Conservation (phyloP, 2,329 filamentous ascomycete species). For the Nigrospora osmanthi region DNA sequence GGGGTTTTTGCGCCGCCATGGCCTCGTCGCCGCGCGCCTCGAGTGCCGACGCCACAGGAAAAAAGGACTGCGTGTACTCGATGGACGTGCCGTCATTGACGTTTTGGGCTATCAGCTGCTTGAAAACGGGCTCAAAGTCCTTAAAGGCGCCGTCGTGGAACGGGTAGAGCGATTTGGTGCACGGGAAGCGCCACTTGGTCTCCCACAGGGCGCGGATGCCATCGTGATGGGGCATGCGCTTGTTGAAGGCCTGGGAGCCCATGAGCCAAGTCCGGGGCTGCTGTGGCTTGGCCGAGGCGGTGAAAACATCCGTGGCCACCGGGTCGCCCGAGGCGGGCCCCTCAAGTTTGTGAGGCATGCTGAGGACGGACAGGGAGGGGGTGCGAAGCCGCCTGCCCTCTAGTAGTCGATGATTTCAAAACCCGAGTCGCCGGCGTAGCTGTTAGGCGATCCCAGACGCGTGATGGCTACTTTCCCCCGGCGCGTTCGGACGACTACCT, state of each 20-base stretch:
- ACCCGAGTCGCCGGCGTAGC: conserved; percentile 3
- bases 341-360: conserved; percentile 19
- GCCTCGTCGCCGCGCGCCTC: conserved; percentile 42
- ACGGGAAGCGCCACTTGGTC: conserved; percentile 66
- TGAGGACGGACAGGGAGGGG: neutral
- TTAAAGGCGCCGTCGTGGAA: conserved; percentile 65
- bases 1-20: conserved; percentile 35
- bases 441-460: conserved; percentile 12
- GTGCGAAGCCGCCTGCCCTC: neutral
- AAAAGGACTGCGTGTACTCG: conserved; percentile 56
- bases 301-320: neutral
- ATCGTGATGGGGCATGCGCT: conserved; percentile 46
- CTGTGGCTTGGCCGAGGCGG: neutral
- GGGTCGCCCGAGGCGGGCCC: neutral
- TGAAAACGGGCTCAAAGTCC: conserved; percentile 64
- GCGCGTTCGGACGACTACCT: conserved; percentile 17
- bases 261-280: conserved; percentile 27
- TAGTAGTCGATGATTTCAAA: neutral
- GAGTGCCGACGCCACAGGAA: conserved; percentile 53
- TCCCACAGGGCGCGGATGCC: conserved; percentile 62
- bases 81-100: conserved; percentile 59
- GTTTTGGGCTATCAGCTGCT: conserved; percentile 49
- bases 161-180: conserved; percentile 57
- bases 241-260: conserved; percentile 33
- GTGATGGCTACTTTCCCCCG: conserved; percentile 17